Evolutionary conservation across 306 rosid genomes (phyloP).

Genomic region (Hylodesmum podocarpum): DNA sequence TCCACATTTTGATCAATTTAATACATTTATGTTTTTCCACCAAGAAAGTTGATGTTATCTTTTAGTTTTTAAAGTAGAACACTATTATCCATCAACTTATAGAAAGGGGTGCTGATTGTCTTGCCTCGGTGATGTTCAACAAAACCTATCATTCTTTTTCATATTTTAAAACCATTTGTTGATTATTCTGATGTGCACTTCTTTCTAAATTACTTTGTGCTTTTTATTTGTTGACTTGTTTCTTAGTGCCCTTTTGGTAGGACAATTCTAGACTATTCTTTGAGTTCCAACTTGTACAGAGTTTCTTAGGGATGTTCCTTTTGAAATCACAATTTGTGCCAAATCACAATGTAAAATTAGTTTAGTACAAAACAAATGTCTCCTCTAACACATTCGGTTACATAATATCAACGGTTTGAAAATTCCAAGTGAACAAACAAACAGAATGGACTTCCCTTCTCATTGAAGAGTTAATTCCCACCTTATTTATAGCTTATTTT

Average conservation of each 20-base stretch:
- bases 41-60: conserved; percentile 38
- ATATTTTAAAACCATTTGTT: background rate
- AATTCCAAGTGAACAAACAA: background rate
- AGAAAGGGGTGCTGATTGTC: conserved; percentile 45
- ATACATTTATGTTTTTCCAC: conserved; percentile 34
- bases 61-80: conserved; percentile 38
- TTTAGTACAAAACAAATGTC: background rate
- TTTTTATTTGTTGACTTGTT: conserved; percentile 23
- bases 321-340: background rate
- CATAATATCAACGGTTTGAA: background rate
- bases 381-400: background rate
- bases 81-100: conserved; percentile 46
- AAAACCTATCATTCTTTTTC: conserved; percentile 27
- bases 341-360: background rate
- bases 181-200: conserved; percentile 17
- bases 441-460: background rate
- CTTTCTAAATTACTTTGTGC: conserved; percentile 16
- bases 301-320: background rate
- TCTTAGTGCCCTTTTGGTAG: background rate
- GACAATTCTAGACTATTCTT: background rate
- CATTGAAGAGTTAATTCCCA: no score
- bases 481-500: no score
- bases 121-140: conserved; percentile 44
- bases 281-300: background rate
- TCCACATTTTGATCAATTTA: conserved; percentile 40